phyloP scores from a whole-genome alignment of 2,329 filamentous ascomycete species.

The Botrytis galanthina region DNA sequence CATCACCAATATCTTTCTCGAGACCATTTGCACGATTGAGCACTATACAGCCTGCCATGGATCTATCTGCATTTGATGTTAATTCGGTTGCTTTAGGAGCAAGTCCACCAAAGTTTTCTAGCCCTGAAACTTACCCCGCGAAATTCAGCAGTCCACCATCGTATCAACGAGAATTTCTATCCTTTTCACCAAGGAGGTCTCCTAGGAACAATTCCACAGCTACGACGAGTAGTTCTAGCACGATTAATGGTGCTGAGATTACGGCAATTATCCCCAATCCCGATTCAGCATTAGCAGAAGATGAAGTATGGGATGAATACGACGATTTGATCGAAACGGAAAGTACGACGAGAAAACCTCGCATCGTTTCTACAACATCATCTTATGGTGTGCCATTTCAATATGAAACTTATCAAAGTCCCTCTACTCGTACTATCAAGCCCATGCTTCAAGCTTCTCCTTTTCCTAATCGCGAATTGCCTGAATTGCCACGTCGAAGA shows the following conservation, averaged over 20 bases:
- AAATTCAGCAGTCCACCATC: slow-evolving; percentile 26
- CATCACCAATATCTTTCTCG: slow-evolving; percentile 79
- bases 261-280: slow-evolving; percentile 65
- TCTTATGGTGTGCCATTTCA: slow-evolving; percentile 57
- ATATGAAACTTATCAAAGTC: slow-evolving; percentile 48
- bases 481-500: slow-evolving; percentile 4
- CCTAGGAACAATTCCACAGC: slow-evolving; percentile 69
- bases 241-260: slow-evolving; percentile 56
- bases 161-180: slow-evolving; percentile 60
- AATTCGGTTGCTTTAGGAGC: slow-evolving; percentile 51
- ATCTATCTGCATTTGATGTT: slow-evolving; percentile 37
- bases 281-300: slow-evolving; percentile 70
- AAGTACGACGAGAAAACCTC: slow-evolving; percentile 46
- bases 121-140: slow-evolving; percentile 23
- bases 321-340: slow-evolving; percentile 79
- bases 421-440: neutral
- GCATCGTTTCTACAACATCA: slow-evolving; percentile 51
- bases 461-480: slow-evolving; percentile 18
- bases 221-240: slow-evolving; percentile 52
- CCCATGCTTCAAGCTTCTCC: slow-evolving; percentile 1
- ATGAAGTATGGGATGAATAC: slow-evolving; percentile 94
- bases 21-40: slow-evolving; percentile 68
- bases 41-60: slow-evolving; percentile 41
- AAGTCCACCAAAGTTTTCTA: slow-evolving; percentile 38
- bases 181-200: slow-evolving; percentile 60